These are phyloP conservation scores for Solanum sejunctum DNA, from an alignment of 257 asterid genomes.

Conservation along the genomic window DNA sequence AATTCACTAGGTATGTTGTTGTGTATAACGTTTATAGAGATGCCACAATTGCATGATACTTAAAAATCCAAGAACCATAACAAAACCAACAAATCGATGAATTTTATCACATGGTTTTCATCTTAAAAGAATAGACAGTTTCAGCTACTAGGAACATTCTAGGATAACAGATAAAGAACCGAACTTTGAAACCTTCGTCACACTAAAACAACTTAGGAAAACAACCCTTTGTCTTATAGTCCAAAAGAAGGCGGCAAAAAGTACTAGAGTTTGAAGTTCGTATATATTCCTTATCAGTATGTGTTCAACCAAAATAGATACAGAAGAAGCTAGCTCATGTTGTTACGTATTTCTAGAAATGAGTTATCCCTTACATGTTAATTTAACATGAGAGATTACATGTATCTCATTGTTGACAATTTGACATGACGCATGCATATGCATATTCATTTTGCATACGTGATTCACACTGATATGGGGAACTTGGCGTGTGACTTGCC, in stretches of 20 bases:
- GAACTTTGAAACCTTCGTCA: not conserved
- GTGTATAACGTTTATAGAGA: no score
- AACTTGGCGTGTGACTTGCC: not conserved
- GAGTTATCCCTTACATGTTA: no score
- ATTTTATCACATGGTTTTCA: not conserved
- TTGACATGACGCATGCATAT: no score
- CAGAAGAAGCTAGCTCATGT: no score
- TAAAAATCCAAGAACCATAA: not conserved
- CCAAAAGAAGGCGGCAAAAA: no score
- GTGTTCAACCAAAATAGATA: no score
- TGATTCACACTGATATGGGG: not conserved
- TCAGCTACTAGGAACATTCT: not conserved
- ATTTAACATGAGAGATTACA: not conserved
- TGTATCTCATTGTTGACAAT: not conserved
- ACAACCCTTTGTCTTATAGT: no score
- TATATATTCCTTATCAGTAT: no score
- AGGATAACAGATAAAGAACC: not conserved
- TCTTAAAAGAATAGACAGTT: not conserved
- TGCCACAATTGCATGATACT: no score
- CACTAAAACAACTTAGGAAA: not conserved
- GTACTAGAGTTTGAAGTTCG: no score
- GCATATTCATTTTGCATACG: not conserved
- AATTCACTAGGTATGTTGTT: no score
- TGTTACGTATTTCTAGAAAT: no score
- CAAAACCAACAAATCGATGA: not conserved